Evolutionary conservation across 345 rosid species (phyloP), one percentile per base, ranked within the genome.

Genomic region (Zanthoxylum bungeanum): DNA sequence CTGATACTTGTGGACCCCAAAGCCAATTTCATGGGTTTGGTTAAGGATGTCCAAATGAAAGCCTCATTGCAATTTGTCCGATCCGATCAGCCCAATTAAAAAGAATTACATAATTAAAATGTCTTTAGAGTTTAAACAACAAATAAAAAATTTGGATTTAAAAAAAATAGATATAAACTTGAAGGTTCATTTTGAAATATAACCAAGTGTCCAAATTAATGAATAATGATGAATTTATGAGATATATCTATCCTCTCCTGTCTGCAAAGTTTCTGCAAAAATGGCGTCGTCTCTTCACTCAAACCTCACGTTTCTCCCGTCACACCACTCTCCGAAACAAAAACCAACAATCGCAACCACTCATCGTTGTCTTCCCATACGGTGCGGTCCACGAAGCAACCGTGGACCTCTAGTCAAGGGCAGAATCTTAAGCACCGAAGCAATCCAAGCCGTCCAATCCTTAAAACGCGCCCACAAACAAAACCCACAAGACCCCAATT

Each of bases 361-460:
- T 21, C 1, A 14, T 64, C 70, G 24, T 27, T 63, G 44, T 6
- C 5, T 42, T 74, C 74, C 73, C 10, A 58, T 91, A 31, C 80
- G 88, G 12, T 87, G 97, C 74, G 97, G 92, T 6, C 86, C 89
- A 22, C 92, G 97, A 0, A 85, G 77, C 80, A 85, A 87, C 71
- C 97, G 93, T 7, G 97, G 97, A 37, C 97, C 97, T 40, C 92
- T 92, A 63, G 82, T 92, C 34, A 92, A 86, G 83, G 98, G 97
- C 66, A 84, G 97, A 21, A 83, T 83, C 81, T 73, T 92, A 28
- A 90, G 97, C 88, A 78, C 80, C 1, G 98, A 94, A 82, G 97
- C 98, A 51, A 94, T 94, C 82, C 97, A 89, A 28, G 91, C 98
- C 77, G 79, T 92, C 67, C 98, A 94, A 66, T 76, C 92, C 74